Conservation (phyloP, 805 yeast species). For the Monosporozyma aerobia region DNA sequence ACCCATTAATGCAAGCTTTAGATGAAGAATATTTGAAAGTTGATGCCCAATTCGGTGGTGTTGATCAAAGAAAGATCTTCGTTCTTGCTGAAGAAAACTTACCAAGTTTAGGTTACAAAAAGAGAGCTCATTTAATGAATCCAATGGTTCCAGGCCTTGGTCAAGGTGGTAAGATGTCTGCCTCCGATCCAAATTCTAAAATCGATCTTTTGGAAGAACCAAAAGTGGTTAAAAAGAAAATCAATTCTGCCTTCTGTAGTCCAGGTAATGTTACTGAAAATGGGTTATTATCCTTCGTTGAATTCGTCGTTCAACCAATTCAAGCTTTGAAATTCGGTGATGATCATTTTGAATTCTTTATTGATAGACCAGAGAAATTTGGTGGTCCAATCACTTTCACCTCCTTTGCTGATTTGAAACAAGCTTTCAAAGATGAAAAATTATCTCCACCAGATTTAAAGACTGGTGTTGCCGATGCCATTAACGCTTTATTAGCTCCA, state of each 20-base stretch:
- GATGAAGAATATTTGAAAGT: constrained; percentile 85
- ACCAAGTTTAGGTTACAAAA: constrained; percentile 80
- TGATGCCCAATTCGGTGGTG: constrained; percentile 98
- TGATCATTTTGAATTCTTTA: constrained; percentile 53
- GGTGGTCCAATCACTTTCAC: constrained; percentile 83
- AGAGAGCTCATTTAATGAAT: constrained; percentile 97
- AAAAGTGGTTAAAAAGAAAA: constrained; percentile 78
- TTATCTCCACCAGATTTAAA: constrained; percentile 92
- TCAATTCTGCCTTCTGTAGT: constrained; percentile 86
- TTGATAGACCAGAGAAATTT: constrained; percentile 91
- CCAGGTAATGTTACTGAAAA: constrained; percentile 90
- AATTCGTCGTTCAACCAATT: constrained; percentile 78
- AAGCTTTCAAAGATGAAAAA: constrained; percentile 62
- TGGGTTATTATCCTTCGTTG: constrained; percentile 79
- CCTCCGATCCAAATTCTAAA: constrained; percentile 96
- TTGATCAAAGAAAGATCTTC: constrained; percentile 96
- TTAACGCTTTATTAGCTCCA: constrained; percentile 75
- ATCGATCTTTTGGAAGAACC: constrained; percentile 90
- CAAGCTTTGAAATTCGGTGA: constrained; percentile 61
- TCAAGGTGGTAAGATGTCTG: constrained; percentile 98
- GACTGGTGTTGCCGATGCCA: constrained; percentile 79
- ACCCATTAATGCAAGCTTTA: constrained; percentile 97
- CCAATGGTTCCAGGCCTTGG: constrained; percentile 97
- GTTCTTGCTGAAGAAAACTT: constrained; percentile 94
- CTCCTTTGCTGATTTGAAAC: constrained; percentile 58